Conservation (phyloP, 345 rosid genomes). For the Excoecaria agallocha region DNA sequence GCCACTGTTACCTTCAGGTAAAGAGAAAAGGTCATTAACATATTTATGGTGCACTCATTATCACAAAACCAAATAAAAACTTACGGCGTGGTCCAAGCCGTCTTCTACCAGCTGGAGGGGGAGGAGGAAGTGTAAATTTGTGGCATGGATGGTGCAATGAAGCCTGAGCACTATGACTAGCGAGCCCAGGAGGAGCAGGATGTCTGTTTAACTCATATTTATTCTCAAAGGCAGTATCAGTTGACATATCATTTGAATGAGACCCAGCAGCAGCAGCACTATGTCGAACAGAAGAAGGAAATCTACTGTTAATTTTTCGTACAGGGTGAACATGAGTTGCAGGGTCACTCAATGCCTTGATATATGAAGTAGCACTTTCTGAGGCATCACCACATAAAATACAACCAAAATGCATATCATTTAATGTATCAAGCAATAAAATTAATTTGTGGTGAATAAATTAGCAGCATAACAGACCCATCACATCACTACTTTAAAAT, state of each 20-base stretch:
- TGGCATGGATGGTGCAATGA: slow-evolving; percentile 53
- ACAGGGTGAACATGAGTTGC: slow-evolving; percentile 6
- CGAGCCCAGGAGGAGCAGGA: slow-evolving; percentile 30
- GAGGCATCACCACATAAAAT: slow-evolving; percentile 24
- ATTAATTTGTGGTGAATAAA: neutral
- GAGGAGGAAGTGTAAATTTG: slow-evolving; percentile 75
- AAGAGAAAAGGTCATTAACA: neutral
- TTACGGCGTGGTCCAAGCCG: slow-evolving; percentile 73
- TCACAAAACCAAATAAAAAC: slow-evolving; percentile 22
- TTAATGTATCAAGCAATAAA: slow-evolving; percentile 12
- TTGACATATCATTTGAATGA: slow-evolving; percentile 8
- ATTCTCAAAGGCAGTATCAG: slow-evolving; percentile 19
- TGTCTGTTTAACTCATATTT: slow-evolving; percentile 32
- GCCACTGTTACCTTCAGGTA: neutral
- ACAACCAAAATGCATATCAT: neutral
- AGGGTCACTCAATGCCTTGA: slow-evolving; percentile 24
- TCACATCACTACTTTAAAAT: neutral
- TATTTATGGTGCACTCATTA: slow-evolving; percentile 8
- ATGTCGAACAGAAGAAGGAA: neutral
- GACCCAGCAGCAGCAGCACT: neutral
- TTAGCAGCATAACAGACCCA: neutral
- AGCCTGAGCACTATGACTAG: slow-evolving; percentile 7
- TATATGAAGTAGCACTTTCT: slow-evolving; percentile 45
- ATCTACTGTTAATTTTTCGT: neutral
- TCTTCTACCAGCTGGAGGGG: slow-evolving; percentile 66